phyloP scores from a whole-genome alignment of 148 eudicot species.

The Cornus suecica region DNA sequence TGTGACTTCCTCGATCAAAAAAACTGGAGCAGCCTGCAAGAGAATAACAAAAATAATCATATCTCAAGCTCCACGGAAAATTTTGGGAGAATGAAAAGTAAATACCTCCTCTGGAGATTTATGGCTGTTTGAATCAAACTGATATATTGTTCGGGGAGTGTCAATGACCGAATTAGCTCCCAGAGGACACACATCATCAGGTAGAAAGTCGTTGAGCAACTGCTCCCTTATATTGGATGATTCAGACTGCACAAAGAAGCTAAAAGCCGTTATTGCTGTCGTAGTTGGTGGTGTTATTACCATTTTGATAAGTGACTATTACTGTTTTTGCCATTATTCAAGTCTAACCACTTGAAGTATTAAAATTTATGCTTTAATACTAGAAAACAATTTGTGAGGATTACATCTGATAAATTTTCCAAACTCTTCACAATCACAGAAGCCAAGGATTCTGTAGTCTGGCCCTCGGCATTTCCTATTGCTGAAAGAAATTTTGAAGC shows the following conservation, averaged over 20 bases:
- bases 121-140: constrained; percentile 28
- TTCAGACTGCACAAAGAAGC: constrained; percentile 34
- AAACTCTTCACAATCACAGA: constrained; percentile 42
- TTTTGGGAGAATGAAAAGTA: neutral
- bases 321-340: too few species aligned
- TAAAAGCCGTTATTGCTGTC: neutral
- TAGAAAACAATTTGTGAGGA: too few species aligned
- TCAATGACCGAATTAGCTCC: constrained; percentile 47
- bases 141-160: constrained; percentile 33
- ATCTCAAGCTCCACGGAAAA: neutral
- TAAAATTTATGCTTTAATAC: too few species aligned
- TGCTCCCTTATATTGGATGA: constrained; percentile 40
- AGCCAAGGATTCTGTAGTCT: constrained; percentile 54
- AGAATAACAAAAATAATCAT: neutral
- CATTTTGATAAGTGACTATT: too few species aligned
- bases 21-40: constrained; percentile 33
- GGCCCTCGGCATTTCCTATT: constrained; percentile 39
- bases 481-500: constrained; percentile 51
- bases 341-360: too few species aligned
- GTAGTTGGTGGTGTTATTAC: too few species aligned
- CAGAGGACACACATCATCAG: constrained; percentile 55
- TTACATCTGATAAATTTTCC: constrained; percentile 38
- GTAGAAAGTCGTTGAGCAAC: constrained; percentile 58
- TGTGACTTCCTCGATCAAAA: constrained; percentile 39
- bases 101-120: constrained; percentile 45